Base-by-base conservation (phyloP, 2,329 filamentous ascomycete genomes). In the Aspergillus aculeatus region DNA sequence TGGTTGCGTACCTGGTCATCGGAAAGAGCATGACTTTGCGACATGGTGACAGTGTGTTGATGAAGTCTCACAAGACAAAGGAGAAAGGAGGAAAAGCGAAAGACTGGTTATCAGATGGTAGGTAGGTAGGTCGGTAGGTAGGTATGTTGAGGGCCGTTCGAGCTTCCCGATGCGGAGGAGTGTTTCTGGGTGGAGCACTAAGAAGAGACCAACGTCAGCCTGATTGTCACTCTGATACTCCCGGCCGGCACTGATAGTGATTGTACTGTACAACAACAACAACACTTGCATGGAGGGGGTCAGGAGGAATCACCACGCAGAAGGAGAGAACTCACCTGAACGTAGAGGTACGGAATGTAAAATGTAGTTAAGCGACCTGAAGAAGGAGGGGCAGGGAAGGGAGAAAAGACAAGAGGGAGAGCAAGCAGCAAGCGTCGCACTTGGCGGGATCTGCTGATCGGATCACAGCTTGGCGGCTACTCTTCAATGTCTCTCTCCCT, bases 1-100 rank as follows among this genome's bases (percentile, higher is more conserved):
- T 7, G 14, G 38, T 16, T 44, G 38, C 76, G 73, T 86, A 95
- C 92, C 89, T 96, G 92, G 82, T 96, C 92, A 86, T 97, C 93
- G 81, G 93, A 96, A 82, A 98, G 89, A 78, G 92, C 90, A 88
- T 96, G 92, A 68, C 86, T 83, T 84, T 92, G 89, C 80, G 92
- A 95, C 92, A 96, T 96, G 77, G 79, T 89, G 84, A 77, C 75
- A 77, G 41, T 52, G 63, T 58, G 67, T 59, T 61, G 60, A 41
- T 47, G 16, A 29, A 38, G 23, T 53, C 61, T 51, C 57, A 23
- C 35, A 47, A 49, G 51, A 52, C 26, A 38, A 48, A 58, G 57
- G 31, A 47, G 56, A 41, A 29, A 53, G 47, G 21, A 58, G 26
- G 56, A 55, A 60, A 61, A 55, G 63, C 54, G 56, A 59, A 54